These are phyloP conservation scores for Venturiaceae sp. DNA, from an alignment of 2,329 filamentous ascomycete species.

Conservation along the genomic window DNA sequence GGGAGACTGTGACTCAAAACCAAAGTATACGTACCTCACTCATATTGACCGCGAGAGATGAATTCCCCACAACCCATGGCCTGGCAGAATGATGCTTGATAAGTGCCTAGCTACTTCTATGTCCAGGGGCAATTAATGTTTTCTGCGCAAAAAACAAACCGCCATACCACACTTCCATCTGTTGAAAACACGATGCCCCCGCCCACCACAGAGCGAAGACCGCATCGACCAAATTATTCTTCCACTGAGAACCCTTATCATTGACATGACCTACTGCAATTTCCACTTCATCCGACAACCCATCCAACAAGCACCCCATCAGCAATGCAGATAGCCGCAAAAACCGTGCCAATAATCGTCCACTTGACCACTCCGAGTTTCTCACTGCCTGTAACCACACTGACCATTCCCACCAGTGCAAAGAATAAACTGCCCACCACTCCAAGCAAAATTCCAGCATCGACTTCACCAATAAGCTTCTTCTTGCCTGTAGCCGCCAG, in stretches of 20 bases:
- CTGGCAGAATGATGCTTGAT: no score
- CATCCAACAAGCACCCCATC: constrained; percentile 45
- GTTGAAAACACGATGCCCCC: no score
- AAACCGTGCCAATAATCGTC: constrained; percentile 32
- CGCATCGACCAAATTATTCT: neutral
- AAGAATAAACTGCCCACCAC: constrained; percentile 57
- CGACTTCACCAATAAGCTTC: constrained; percentile 60
- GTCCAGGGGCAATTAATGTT: neutral
- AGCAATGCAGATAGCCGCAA: constrained; percentile 37
- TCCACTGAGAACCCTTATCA: neutral
- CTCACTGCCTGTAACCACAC: constrained; percentile 41
- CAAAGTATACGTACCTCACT: no score
- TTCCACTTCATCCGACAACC: constrained; percentile 23
- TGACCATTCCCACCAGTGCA: constrained; percentile 50
- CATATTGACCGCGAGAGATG: no score
- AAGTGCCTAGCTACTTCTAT: no score
- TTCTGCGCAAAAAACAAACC: no score
- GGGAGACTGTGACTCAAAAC: no score
- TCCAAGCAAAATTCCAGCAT: constrained; percentile 61
- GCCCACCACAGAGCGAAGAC: neutral
- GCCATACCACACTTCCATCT: neutral
- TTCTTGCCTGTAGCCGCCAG: constrained; percentile 60
- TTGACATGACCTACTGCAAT: neutral
- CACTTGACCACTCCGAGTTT: constrained; percentile 27
- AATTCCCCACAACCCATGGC: no score